Conservation (phyloP, 2,329 filamentous ascomycete genomes). For the Bisporella sp. region DNA sequence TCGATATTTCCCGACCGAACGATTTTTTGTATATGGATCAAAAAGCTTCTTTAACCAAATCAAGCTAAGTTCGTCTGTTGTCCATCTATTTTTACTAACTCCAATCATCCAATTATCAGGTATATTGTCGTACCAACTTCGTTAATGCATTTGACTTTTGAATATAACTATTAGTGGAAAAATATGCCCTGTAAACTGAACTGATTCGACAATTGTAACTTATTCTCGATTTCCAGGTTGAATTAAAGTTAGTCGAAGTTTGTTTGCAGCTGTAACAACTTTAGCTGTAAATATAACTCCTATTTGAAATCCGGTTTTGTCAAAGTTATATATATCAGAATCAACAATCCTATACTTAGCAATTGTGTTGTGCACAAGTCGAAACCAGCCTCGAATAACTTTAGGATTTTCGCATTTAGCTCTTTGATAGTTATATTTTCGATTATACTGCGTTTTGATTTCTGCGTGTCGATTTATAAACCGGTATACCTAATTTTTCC, state of each 20-base stretch:
- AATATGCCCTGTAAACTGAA: conserved; percentile 18
- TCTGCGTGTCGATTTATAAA: neutral
- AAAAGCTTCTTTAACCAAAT: neutral
- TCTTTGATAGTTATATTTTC: conserved; percentile 1
- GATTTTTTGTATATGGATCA: neutral
- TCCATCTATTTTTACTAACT: conserved; percentile 26
- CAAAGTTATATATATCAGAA: conserved; percentile 10
- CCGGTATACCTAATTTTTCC: neutral
- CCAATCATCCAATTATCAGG: conserved; percentile 17
- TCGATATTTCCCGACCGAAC: neutral
- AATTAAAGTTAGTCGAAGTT: conserved; percentile 5
- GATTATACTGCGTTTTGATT: neutral
- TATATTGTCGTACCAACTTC: conserved; percentile 7
- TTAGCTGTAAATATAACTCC: conserved; percentile 12
- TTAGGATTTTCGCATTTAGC: neutral
- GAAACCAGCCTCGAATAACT: conserved; percentile 1
- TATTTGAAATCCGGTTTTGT: conserved; percentile 21
- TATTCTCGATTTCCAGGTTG: conserved; percentile 22
- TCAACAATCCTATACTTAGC: conserved; percentile 9
- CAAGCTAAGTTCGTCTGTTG: neutral
- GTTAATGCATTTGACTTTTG: conserved; percentile 6
- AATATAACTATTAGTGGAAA: conserved; percentile 23
- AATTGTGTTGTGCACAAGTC: conserved; percentile 7
- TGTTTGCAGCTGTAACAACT: conserved; percentile 16
- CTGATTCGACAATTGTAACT: conserved; percentile 19